A percentile compares a stretch with the other conserved stretches of the same genome.
These are phyloP conservation scores for Komagataella kurtzmanii DNA, from an alignment of 805 yeast genomes.

Conservation along the genomic window DNA sequence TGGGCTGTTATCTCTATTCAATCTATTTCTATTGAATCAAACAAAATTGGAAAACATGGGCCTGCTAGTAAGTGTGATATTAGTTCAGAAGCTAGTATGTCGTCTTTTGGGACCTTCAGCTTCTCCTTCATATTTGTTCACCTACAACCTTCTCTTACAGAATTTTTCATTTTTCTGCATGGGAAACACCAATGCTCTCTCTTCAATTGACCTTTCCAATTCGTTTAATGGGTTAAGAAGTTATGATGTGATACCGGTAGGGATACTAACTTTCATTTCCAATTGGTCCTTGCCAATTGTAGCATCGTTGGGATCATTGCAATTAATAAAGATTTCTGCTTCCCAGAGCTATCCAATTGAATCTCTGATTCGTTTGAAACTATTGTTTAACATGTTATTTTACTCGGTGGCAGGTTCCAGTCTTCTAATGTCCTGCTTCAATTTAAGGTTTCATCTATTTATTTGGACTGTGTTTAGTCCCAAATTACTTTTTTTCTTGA, in stretches of 20 bases:
- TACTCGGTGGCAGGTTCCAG: conserved; percentile 47
- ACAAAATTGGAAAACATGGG: background rate
- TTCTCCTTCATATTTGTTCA: conserved; percentile 15
- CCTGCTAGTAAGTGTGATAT: background rate
- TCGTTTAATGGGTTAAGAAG: conserved; percentile 80
- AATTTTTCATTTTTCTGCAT: conserved; percentile 71
- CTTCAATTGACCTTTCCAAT: conserved; percentile 81
- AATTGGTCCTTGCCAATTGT: conserved; percentile 80
- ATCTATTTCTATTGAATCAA: background rate
- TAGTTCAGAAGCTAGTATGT: background rate
- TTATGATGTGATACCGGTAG: conserved; percentile 61
- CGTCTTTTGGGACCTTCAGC: background rate
- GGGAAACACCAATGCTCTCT: conserved; percentile 87
- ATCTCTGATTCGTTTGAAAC: conserved; percentile 11
- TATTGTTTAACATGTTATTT: conserved; percentile 30
- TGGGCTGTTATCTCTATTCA: background rate
- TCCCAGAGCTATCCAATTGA: conserved; percentile 20
- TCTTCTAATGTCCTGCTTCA: conserved; percentile 55
- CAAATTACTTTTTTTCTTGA: conserved; percentile 64
- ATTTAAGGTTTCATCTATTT: conserved; percentile 73
- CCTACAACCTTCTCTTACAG: conserved; percentile 37
- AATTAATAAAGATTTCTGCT: conserved; percentile 12
- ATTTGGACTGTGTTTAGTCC: conserved; percentile 98
- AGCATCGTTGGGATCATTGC: conserved; percentile 48
- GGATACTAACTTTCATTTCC: conserved; percentile 64